Percentiles rank a stretch among this genome's conserved stretches.
Evolutionary conservation across 1,284 basidiomycete species (phyloP).

Genomic region (Amylostereum areolatum): DNA sequence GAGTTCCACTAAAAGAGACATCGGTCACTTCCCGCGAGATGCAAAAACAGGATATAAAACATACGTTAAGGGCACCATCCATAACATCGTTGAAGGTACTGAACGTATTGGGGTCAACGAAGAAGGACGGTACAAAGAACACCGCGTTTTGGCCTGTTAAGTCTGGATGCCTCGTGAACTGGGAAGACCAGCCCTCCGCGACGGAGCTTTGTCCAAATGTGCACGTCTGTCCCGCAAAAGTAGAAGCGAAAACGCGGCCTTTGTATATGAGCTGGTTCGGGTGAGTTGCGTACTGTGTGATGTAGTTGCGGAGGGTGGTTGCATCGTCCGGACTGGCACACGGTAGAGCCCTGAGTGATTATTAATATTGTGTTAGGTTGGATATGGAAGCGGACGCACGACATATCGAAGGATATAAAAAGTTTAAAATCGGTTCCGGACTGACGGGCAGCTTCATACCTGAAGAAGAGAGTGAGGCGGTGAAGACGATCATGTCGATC

Average conservation of each 20-base stretch:
- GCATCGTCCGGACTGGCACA: conserved; percentile 52
- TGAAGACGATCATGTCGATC: not conserved
- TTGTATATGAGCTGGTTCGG: conserved; percentile 61
- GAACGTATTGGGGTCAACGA: conserved; percentile 50
- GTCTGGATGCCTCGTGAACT: conserved; percentile 48
- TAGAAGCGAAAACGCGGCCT: conserved; percentile 62
- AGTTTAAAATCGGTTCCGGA: conserved; percentile 64
- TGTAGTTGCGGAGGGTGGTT: conserved; percentile 50
- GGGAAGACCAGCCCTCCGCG: conserved; percentile 48
- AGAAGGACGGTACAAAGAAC: conserved; percentile 64
- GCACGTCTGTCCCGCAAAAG: conserved; percentile 76
- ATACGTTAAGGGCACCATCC: conserved; percentile 58
- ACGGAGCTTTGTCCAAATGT: conserved; percentile 55
- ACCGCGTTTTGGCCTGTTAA: conserved; percentile 42
- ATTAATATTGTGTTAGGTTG: not conserved
- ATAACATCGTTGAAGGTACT: conserved; percentile 41
- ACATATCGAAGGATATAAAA: conserved; percentile 80
- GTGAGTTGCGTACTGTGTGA: conserved; percentile 50
- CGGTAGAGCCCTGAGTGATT: conserved; percentile 40
- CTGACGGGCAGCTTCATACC: conserved; percentile 49
- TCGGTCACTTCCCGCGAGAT: not conserved
- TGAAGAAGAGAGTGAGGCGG: conserved; percentile 14
- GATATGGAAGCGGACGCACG: conserved; percentile 31
- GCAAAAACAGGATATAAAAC: conserved; percentile 10
- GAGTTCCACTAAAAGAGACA: conserved; percentile 48